These are phyloP conservation scores for Apiotrichum siamense DNA, from an alignment of 1,284 basidiomycete genomes.

Conservation along the genomic window DNA sequence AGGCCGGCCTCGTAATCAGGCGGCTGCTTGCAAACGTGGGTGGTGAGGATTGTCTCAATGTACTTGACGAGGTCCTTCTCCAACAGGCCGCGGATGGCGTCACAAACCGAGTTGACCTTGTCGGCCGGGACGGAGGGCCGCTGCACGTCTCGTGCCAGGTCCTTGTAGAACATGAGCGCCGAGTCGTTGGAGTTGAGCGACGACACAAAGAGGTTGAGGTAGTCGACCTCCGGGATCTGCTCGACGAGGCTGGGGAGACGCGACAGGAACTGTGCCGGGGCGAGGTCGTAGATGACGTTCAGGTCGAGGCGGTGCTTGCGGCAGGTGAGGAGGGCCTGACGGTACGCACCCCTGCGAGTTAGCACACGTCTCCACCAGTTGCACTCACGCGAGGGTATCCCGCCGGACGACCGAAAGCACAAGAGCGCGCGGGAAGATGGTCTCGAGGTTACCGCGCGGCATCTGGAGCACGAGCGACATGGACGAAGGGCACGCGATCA, in stretches of 20 bases:
- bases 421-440: conserved; percentile 84
- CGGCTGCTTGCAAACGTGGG: conserved; percentile 85
- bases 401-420: conserved; percentile 74
- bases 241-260: conserved; percentile 65
- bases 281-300: conserved; percentile 76
- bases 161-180: conserved; percentile 25
- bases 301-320: conserved; percentile 91
- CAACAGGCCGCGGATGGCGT: conserved; percentile 67
- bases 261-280: conserved; percentile 62
- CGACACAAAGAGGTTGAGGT: conserved; percentile 88
- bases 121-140: conserved; percentile 21
- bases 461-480: conserved; percentile 94
- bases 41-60: conserved; percentile 83
- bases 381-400: conserved; percentile 65
- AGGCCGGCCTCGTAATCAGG: conserved; percentile 86
- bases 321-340: conserved; percentile 82
- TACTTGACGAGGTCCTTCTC: conserved; percentile 72
- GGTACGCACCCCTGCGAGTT: conserved; percentile 53
- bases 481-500: conserved; percentile 72
- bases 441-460: conserved; percentile 96
- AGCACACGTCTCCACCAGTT: background rate
- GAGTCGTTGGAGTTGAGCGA: conserved; percentile 54
- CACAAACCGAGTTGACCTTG: conserved; percentile 68
- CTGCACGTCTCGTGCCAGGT: conserved; percentile 20
- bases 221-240: conserved; percentile 82